Base-by-base conservation (phyloP, 2,329 filamentous ascomycete genomes). In the Pezicula radicicola region DNA sequence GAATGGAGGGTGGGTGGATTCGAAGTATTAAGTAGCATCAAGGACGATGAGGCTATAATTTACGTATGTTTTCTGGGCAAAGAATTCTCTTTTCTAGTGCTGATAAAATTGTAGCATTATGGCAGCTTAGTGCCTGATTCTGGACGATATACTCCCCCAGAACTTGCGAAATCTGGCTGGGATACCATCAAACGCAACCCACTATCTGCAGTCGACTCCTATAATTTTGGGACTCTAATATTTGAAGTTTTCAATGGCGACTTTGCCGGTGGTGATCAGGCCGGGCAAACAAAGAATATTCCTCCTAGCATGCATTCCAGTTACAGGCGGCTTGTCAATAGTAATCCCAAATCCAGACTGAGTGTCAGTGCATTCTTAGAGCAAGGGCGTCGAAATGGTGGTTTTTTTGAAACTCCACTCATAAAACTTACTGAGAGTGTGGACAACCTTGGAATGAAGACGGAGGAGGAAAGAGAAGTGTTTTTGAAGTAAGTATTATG, bases 1-100 rank as follows among this genome's bases (percentile, higher is more conserved):
- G 94, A 99, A 72, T 99, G 94, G 94, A 97, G 95, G 66, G 75
- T 99, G 2, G 92, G 88, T 18, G 94, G 94, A 1, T 96, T 99
- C 61, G 94, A 99, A 60, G 81, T 96, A 5, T 71, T 97, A 53
- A 97, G 92, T 72, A 97, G 88, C 36, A 86, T 97, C 73, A 97
- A 97, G 64, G 94, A 97, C 52, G 92, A 97, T 55, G 91, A 97
- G 62, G 91, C 92, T 9, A 78, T 96, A 45, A 92, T 99, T 65
- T 97, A 95, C 66, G 87, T 90, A 56, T 33, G 60, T 49, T 12
- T 12, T n/a, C 19, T 40, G 10, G 3, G 6, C 18, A 13, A 12
- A 18, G 4, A 3, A 39, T 12, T 13, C 9, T 8, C 25, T 6
- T 41, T 10, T n/a, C 54, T 63, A 25, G 25, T 25, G 50, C 16